phyloP scores from a whole-genome alignment of 495 filamentous ascomycete species.

The Annulohypoxylon moriforme region DNA sequence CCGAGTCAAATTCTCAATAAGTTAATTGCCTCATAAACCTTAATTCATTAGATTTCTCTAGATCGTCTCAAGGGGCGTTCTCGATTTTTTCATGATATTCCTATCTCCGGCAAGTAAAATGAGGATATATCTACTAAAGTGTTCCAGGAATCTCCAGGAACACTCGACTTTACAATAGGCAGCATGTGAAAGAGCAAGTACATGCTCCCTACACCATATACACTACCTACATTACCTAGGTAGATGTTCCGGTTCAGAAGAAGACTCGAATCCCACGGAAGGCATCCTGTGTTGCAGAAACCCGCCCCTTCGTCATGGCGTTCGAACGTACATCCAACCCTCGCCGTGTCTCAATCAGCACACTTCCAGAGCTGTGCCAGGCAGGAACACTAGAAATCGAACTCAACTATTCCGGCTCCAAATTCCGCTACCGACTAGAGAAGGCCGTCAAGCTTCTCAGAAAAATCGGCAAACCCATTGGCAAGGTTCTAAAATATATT shows the following conservation, averaged over 20 bases:
- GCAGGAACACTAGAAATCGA: not conserved
- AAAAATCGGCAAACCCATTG: not conserved
- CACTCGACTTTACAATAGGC: too few species aligned
- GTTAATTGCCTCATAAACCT: not conserved
- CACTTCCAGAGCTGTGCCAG: not conserved
- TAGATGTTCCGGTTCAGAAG: too few species aligned
- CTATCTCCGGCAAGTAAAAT: not conserved
- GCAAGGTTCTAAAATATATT: not conserved
- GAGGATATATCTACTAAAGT: not conserved
- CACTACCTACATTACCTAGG: too few species aligned
- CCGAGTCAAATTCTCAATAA: too few species aligned
- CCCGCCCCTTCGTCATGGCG: not conserved
- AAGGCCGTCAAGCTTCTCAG: not conserved
- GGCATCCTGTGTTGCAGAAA: not conserved
- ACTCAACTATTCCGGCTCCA: not conserved
- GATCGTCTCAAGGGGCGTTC: not conserved
- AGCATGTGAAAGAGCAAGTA: too few species aligned
- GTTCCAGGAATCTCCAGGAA: too few species aligned
- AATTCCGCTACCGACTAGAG: not conserved
- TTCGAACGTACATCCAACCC: not conserved
- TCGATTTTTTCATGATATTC: not conserved
- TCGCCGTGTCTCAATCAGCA: slow-evolving; percentile 13
- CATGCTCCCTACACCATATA: too few species aligned
- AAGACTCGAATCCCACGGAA: too few species aligned
- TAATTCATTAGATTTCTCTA: not conserved